Conservation (phyloP, 2,329 filamentous ascomycete genomes). For the Hypoxylon sp. region DNA sequence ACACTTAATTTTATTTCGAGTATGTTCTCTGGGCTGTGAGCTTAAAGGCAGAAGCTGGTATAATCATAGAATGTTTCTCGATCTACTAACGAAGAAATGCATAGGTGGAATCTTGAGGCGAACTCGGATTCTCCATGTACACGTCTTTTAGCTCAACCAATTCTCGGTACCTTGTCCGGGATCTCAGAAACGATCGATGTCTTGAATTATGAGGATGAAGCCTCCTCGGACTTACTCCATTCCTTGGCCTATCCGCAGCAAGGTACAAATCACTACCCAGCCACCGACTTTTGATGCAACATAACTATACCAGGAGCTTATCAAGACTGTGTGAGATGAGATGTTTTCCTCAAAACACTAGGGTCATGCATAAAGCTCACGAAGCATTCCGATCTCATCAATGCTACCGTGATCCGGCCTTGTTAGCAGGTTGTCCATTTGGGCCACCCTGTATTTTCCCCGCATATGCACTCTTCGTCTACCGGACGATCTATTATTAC, state of each 20-base stretch:
- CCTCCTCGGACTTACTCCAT: slow-evolving; percentile 1
- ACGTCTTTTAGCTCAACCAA: not conserved
- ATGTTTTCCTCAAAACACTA: too few species aligned
- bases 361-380: too few species aligned
- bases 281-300: not conserved
- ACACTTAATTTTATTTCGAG: too few species aligned
- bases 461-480: slow-evolving; percentile 22
- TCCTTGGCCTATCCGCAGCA: not conserved
- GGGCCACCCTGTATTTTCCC: slow-evolving; percentile 13
- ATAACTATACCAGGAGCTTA: not conserved
- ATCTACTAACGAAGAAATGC: too few species aligned
- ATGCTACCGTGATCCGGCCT: slow-evolving; percentile 10
- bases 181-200: not conserved
- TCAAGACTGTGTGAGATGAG: not conserved
- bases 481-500: slow-evolving; percentile 2
- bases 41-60: too few species aligned
- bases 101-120: too few species aligned
- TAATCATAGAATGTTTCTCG: too few species aligned
- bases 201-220: not conserved
- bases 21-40: too few species aligned
- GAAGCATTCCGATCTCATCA: not conserved
- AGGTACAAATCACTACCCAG: not conserved
- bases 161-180: not conserved
- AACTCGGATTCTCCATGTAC: not conserved
- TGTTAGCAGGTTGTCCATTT: slow-evolving; percentile 10